Percentiles rank a stretch among this genome's conserved stretches.
phyloP scores from a whole-genome alignment of 345 rosid species.

The Gossypium thurberi region DNA sequence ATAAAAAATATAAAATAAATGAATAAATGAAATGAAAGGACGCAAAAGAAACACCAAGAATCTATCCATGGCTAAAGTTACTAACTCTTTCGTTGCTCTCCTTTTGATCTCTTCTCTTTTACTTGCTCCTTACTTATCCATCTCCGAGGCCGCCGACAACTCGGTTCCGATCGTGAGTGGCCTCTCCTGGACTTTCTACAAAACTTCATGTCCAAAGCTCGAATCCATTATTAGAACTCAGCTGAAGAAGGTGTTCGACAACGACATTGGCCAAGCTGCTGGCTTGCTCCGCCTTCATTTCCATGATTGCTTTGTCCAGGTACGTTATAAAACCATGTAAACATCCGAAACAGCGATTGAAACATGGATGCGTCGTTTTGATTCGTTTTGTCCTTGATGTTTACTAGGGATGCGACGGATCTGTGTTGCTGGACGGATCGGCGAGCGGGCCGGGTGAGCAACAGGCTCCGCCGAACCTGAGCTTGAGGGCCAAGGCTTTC shows the following conservation, averaged over 20 bases:
- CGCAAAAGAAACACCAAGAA: not conserved
- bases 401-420: slow-evolving; percentile 74
- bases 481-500: slow-evolving; percentile 34
- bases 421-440: slow-evolving; percentile 75
- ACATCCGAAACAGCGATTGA: too few relatives aligned
- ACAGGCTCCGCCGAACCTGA: slow-evolving; percentile 51
- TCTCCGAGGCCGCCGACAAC: slow-evolving; percentile 10
- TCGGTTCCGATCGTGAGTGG: slow-evolving; percentile 36
- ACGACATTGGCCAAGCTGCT: slow-evolving; percentile 80
- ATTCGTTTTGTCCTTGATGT: not conserved
- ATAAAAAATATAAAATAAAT: not conserved
- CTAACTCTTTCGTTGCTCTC: slow-evolving; percentile 3
- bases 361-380: not conserved
- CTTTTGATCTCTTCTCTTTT: slow-evolving; percentile 17
- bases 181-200: slow-evolving; percentile 65
- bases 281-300: slow-evolving; percentile 62
- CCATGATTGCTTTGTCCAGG: slow-evolving; percentile 50
- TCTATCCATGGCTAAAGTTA: slow-evolving; percentile 9
- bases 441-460: slow-evolving; percentile 81
- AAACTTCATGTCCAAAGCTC: slow-evolving; percentile 48
- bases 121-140: slow-evolving; percentile 5
- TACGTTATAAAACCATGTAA: not conserved
- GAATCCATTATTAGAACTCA: slow-evolving; percentile 50
- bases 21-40: not conserved
- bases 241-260: slow-evolving; percentile 51